phyloP scores from a whole-genome alignment of 495 filamentous ascomycete genomes.

The Aspergillus steynii region DNA sequence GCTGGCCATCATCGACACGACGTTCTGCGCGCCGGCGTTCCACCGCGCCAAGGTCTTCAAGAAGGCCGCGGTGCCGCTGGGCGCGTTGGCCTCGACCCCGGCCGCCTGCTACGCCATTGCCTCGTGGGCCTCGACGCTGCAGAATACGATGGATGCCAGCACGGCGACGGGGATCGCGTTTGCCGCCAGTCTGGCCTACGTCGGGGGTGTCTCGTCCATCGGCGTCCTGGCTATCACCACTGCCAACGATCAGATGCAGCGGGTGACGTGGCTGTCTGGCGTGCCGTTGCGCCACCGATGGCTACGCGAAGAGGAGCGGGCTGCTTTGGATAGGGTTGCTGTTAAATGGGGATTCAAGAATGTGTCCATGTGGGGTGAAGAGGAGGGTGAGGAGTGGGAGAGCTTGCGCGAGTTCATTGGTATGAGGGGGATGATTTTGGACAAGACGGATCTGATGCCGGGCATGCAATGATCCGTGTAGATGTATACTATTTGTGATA shows the following conservation, averaged over 20 bases:
- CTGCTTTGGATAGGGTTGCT: constrained; percentile 83
- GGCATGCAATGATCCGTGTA: constrained; percentile 69
- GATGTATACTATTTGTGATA: not conserved
- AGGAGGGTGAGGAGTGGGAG: constrained; percentile 89
- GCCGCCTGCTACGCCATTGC: constrained; percentile 69
- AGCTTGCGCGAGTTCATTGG: constrained; percentile 76
- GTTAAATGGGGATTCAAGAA: constrained; percentile 89
- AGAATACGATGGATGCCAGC: constrained; percentile 69
- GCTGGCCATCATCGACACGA: constrained; percentile 76
- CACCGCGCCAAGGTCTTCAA: constrained; percentile 62
- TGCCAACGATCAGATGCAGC: constrained; percentile 89
- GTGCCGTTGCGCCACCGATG: constrained; percentile 81
- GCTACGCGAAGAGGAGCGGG: constrained; percentile 89
- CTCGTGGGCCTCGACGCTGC: constrained; percentile 51
- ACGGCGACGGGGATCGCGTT: constrained; percentile 78
- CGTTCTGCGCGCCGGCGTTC: constrained; percentile 73
- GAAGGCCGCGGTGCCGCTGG: constrained; percentile 49
- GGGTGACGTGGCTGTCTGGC: constrained; percentile 83
- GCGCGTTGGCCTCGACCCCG: constrained; percentile 61
- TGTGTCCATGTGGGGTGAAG: constrained; percentile 75
- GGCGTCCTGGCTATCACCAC: constrained; percentile 84
- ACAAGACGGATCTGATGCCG: constrained; percentile 82
- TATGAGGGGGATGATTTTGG: constrained; percentile 83
- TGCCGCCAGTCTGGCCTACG: constrained; percentile 76
- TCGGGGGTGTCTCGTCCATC: constrained; percentile 72